Base-by-base conservation (phyloP, 129 eudicot species). In the Escallonia herrerae region DNA sequence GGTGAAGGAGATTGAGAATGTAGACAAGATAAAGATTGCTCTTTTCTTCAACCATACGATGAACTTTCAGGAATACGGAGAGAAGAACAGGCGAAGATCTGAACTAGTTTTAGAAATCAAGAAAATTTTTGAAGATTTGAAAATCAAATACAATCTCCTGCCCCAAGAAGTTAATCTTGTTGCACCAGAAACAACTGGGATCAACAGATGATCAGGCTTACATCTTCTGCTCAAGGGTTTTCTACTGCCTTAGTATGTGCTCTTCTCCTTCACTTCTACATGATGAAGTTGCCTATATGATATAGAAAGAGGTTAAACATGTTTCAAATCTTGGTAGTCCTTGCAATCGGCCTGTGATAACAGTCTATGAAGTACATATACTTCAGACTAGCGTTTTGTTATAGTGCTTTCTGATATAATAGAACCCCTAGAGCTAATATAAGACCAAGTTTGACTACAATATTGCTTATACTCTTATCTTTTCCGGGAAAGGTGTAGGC, bases 11-110 rank as follows among this genome's bases (percentile, higher is more conserved):
- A 91, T 91, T 63, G 96, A 83, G 58, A 76, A 91, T 63, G 86
- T 88, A 10, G 87, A 88, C 94, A 91, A 83, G 84, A 81, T 91
- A 37, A 88, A 85, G 67, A 75, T 91, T 87, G 95, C 72, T 13
- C 63, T 91, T 58, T 83, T 56, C 79, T 72, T 87, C 70, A 91
- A 75, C 65, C 98, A 91, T 40, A 91, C 98, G 0, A 91, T 91
- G 78, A 91, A 91, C 77, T 91, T 91, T 68, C 98, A 91, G 69
- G 85, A 91, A 15, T 77, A 41, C 41, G 58, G 65, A 52, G 95
- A 83, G 70, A 91, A 78, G 78, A 79, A 8, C 66, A 85, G 70
- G 69, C 72, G 98, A 42, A 85, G 80, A 83, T 62, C 87, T 4
- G 91, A 81, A 69, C 66, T 91, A 52, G 85, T 83, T 53, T 74